phyloP scores from a whole-genome alignment of 2,329 filamentous ascomycete genomes.

The Xylaria sp. region DNA sequence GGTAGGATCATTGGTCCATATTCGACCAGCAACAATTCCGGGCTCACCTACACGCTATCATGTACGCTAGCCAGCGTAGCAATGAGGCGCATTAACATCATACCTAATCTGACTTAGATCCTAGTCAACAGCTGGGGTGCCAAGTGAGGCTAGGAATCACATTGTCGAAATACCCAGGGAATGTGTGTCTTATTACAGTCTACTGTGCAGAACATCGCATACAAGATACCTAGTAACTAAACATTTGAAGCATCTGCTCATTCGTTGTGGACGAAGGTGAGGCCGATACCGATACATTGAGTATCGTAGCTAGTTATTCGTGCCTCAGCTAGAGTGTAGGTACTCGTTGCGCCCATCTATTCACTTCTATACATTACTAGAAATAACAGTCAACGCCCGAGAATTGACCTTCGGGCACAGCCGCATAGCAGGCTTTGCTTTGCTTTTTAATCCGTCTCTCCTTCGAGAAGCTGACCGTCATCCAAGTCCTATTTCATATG shows the following conservation, averaged over 20 bases:
- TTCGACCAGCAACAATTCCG: not conserved
- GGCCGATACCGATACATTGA: not conserved
- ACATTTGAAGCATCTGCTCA: no score
- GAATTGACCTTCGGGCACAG: slow-evolving; percentile 1
- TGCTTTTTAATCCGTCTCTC: not conserved
- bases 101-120: slow-evolving; percentile 2
- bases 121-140: not conserved
- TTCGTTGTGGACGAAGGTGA: no score
- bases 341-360: not conserved
- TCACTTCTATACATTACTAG: not conserved
- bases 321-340: not conserved
- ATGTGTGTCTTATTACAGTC: no score
- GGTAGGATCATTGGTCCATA: not conserved
- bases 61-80: not conserved
- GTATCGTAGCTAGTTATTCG: not conserved
- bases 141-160: no score
- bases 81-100: slow-evolving; percentile 7
- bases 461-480: not conserved
- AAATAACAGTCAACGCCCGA: not conserved
- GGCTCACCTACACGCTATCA: no score
- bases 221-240: no score
- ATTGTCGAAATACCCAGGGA: no score
- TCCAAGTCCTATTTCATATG: not conserved
- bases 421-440: slow-evolving; percentile 10
- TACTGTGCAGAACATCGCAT: no score